Base-by-base conservation (phyloP, 441 rosid genomes). In the Jatropha podagrica region DNA sequence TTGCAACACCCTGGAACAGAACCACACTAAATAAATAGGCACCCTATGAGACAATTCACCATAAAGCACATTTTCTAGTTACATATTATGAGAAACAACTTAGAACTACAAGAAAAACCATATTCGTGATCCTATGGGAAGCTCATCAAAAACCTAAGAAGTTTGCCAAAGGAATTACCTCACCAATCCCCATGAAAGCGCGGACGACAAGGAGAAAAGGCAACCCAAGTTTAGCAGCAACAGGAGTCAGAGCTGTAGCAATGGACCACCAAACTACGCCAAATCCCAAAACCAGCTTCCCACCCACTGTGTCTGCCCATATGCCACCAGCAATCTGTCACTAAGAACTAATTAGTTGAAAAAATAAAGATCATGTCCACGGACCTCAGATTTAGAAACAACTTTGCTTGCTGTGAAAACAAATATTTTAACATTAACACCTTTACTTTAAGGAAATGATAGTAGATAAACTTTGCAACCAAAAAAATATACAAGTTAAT, bases 201-300 rank as follows among this genome's bases (percentile, higher is more conserved):
- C 98, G 92, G 75, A 84, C 90, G 42, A 90, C 86, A 11, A 95
- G 96, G 54, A 95, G 86, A 82, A 82, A 92, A 4, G 97, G 98
- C 72, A 95, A 83, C 65, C 97, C 98, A 5, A 91, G 72, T 84
- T 86, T 95, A 38, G 97, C 97, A 17, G 98, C 98, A 18, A 92
- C 71, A 15, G 97, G 98, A 60, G 97, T 92, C 2, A 92, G 90
- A 81, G 55, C 78, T 1, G 98, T 95, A 13, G 98, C 97, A 58
- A 95, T 10, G 11, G 98, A 95, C 97, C 98, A 92, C 97, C 97
- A 95, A 56, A 90, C 64, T 2, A 95, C 98, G 2, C 94, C 98
- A 68, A 95, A 95, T 12, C 92, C 97, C 71, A 95, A 81, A 49
- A 92, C 98, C 68, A 51, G 52, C 85, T 95, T 95, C 42, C 97